Base-by-base conservation (phyloP, 2,329 filamentous ascomycete genomes). In the Hymenoscyphus fraxineus region DNA sequence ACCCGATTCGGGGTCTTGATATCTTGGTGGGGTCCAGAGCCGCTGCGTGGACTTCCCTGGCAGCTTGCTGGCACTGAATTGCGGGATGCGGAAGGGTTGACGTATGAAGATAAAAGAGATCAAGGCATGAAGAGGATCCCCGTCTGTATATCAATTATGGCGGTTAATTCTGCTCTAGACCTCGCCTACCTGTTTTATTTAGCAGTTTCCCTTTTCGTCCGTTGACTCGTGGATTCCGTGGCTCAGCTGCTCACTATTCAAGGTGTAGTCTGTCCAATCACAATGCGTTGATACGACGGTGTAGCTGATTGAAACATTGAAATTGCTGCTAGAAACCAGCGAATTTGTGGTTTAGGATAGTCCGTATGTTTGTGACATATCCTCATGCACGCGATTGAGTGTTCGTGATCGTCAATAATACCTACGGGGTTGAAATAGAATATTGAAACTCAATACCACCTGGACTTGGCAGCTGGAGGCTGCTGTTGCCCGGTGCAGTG, bases 241-340 rank as follows among this genome's bases (percentile, higher is more conserved):
- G 47, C 59, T 61, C 44, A 41, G 59, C 47, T 15, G 39, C 61
- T 62, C 61, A 62, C 40, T 62, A 58, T 54, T 62, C 61, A 27
- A 44, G 15, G 31, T 35, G 56, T 55, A 62, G 40, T 16, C 22
- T 10, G 16, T 19, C 27, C 39, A 41, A 60, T 60, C 16, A n/a
- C 58, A 32, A 27, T 32, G 12, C 27, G 6, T 12, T n/a, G 22
- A 19, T 16, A 44, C 16, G 16, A n/a, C 19, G 5, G 5, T 44
- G 41, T 19, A n/a, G 41, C 19, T 51, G 19, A 51, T 51, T 51
- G 44, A 27, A 9, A 22, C n/a, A 51, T 51, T 19, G 15, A n/a
- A 51, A 12, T n/a, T 22, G 44, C 44, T 51, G 19, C 44, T 51
- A n/a, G 44, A 22, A 51, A 22, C 44, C 44, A 22, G 44, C n/a